These are phyloP conservation scores for Stipa capillata DNA, from an alignment of 176 grass and related monocot genomes.

Conservation along the genomic window DNA sequence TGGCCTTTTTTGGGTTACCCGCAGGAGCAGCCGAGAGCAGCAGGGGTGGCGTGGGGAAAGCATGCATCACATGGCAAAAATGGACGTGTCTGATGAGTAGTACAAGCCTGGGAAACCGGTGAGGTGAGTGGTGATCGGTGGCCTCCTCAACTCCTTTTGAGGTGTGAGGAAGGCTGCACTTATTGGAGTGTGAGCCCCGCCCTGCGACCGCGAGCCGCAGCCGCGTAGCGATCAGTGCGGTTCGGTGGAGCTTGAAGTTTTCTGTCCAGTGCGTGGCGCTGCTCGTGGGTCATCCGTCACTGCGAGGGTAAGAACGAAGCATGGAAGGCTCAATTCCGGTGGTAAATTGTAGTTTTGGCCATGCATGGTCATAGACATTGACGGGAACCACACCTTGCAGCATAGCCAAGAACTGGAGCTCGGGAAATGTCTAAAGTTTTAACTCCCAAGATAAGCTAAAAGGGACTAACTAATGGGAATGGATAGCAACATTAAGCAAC, in stretches of 20 bases:
- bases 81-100: not conserved
- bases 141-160: not conserved
- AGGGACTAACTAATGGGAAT: not conserved
- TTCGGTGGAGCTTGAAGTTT: not conserved
- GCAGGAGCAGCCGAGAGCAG: not conserved
- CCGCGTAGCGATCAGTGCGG: not conserved
- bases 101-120: too few species aligned
- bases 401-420: not conserved
- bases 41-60: not conserved
- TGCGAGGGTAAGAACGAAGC: too few species aligned
- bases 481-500: not conserved
- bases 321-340: too few species aligned
- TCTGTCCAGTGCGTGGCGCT: not conserved
- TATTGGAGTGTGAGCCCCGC: not conserved
- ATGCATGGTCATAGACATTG: not conserved
- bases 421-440: not conserved
- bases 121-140: not conserved
- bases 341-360: not conserved
- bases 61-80: conserved; percentile 38
- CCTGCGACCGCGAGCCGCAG: not conserved
- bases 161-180: not conserved
- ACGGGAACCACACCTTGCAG: too few species aligned
- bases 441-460: not conserved
- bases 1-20: not conserved
- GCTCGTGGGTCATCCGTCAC: too few species aligned